Conservation (phyloP, 495 filamentous ascomycete species). For the Venustampulla echinocandica region DNA sequence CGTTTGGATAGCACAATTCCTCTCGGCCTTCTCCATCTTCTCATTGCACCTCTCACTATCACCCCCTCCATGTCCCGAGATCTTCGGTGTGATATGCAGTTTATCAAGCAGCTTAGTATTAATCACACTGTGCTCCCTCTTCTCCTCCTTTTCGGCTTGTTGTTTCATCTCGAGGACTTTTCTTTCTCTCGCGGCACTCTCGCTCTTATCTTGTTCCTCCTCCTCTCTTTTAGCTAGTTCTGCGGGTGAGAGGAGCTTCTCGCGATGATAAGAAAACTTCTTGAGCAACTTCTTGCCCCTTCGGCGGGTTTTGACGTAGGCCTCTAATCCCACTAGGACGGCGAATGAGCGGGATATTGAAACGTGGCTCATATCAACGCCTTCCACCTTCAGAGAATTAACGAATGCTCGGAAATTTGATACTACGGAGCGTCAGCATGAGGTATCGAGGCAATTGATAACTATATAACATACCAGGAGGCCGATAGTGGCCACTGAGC, state of each 20-base stretch:
- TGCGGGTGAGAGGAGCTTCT: constrained; percentile 15
- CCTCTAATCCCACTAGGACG: constrained; percentile 72
- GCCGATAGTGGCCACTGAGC: constrained; percentile 79
- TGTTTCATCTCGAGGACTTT: constrained; percentile 16
- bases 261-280: constrained; percentile 18
- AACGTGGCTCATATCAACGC: constrained; percentile 71
- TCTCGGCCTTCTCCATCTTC: not conserved
- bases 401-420: constrained; percentile 77
- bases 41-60: not conserved
- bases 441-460: not conserved
- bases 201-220: constrained; percentile 22
- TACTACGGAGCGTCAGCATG: constrained; percentile 21
- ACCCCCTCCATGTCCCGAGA: not conserved
- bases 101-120: constrained; percentile 15
- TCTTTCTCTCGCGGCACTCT: constrained; percentile 19
- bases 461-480: constrained; percentile 37
- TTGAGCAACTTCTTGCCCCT: constrained; percentile 18
- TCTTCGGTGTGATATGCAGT: constrained; percentile 5
- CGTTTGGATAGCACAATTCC: constrained; percentile 3
- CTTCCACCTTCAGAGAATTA: constrained; percentile 56
- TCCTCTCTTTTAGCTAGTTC: constrained; percentile 20
- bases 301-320: constrained; percentile 49
- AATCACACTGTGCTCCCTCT: constrained; percentile 15
- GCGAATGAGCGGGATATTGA: constrained; percentile 75
- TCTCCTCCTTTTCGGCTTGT: constrained; percentile 21